Evolutionary conservation across 176 grass and related monocot genomes (phyloP).

Genomic region (Cocos nucifera): DNA sequence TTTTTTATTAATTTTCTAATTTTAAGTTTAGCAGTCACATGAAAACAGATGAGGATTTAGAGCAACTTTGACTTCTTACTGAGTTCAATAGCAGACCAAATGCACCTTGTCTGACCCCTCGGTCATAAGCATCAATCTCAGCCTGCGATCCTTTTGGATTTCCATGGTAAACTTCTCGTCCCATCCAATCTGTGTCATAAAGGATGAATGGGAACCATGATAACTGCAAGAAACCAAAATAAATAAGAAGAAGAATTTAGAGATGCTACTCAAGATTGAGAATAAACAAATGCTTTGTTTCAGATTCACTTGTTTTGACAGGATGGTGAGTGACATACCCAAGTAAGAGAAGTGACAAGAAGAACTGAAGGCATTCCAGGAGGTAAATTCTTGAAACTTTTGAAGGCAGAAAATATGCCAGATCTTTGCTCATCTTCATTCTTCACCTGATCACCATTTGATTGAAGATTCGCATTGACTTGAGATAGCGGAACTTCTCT

Average conservation of each 20-base stretch:
- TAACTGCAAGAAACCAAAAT: constrained; percentile 29
- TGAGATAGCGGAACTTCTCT: constrained; percentile 45
- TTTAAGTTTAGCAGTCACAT: too few relatives aligned
- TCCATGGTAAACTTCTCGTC: constrained; percentile 93
- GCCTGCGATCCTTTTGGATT: constrained; percentile 42
- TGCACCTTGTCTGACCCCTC: constrained; percentile 62
- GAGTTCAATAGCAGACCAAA: constrained; percentile 87
- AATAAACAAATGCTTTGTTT: neutral
- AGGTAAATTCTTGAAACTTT: constrained; percentile 70
- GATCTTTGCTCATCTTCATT: neutral
- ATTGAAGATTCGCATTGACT: constrained; percentile 1
- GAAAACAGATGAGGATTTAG: too few relatives aligned
- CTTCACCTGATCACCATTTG: neutral
- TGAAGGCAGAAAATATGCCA: constrained; percentile 18
- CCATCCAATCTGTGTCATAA: constrained; percentile 99
- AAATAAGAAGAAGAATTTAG: neutral
- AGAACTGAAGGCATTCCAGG: constrained; percentile 81
- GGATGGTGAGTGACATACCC: constrained; percentile 31
- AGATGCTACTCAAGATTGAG: neutral
- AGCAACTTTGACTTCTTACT: constrained; percentile 21
- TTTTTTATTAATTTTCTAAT: too few relatives aligned
- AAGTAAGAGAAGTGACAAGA: constrained; percentile 71
- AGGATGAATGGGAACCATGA: constrained; percentile 95
- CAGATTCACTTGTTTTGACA: neutral
- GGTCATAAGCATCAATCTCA: constrained; percentile 41